Evolutionary conservation across 169 alveolate genomes (phyloP).

Genomic region (Plasmodium cynomolgi): DNA sequence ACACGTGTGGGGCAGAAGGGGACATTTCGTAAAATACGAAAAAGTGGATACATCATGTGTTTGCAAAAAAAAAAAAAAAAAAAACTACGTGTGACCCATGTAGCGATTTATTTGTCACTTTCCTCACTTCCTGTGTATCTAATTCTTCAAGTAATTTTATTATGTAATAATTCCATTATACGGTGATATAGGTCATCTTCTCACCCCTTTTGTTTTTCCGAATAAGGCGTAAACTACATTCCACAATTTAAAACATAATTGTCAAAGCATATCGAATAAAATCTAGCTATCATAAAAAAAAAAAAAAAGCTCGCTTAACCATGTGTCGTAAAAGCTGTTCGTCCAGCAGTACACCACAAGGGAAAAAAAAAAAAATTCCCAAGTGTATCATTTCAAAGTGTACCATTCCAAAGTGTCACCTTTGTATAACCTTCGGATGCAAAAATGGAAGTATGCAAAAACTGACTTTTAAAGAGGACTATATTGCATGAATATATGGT

Average conservation of each 20-base stretch:
- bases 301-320: background rate
- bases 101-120: background rate
- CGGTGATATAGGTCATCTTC: background rate
- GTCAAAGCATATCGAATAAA: background rate
- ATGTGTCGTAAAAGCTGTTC: background rate
- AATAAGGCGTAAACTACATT: background rate
- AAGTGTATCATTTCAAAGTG: background rate
- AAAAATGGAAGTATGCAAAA: background rate
- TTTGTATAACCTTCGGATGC: background rate
- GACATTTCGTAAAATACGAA: background rate
- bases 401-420: background rate
- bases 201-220: background rate
- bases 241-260: background rate
- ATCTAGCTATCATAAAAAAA: background rate
- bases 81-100: background rate
- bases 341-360: background rate
- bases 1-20: conserved; percentile 4
- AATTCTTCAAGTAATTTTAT: background rate
- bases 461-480: background rate
- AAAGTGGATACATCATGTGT: background rate
- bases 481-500: background rate
- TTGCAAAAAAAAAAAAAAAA: background rate
- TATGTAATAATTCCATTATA: background rate
- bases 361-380: background rate
- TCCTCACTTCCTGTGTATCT: background rate